Percentiles rank a stretch among this genome's conserved stretches.
phyloP scores from a whole-genome alignment of 805 yeast species.

The Saturnispora silvae region DNA sequence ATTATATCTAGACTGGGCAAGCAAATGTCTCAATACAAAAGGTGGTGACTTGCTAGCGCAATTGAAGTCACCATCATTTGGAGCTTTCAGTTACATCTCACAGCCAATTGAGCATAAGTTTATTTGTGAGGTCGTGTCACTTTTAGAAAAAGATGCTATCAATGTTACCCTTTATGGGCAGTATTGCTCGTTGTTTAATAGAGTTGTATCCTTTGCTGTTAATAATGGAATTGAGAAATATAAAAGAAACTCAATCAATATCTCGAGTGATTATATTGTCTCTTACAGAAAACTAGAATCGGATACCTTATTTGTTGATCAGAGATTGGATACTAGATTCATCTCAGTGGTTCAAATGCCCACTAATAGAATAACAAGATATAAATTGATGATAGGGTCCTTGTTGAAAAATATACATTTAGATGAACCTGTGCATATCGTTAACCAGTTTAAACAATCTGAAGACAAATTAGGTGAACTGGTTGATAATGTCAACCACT shows the following conservation, averaged over 20 bases:
- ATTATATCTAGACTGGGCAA: constrained; percentile 17
- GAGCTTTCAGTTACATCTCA: constrained; percentile 14
- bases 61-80: constrained; percentile 19
- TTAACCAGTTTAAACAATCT: constrained; percentile 18
- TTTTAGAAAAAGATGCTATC: constrained; percentile 15
- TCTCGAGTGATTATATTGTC: constrained; percentile 22
- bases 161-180: constrained; percentile 19
- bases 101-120: constrained; percentile 14
- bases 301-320: constrained; percentile 26
- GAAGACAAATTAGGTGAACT: constrained; percentile 16
- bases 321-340: constrained; percentile 40
- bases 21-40: constrained; percentile 9
- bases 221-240: constrained; percentile 19
- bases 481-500: constrained; percentile 18
- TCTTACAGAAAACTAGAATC: constrained; percentile 12
- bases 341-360: constrained; percentile 46
- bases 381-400: constrained; percentile 39
- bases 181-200: constrained; percentile 20
- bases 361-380: constrained; percentile 37
- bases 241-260: constrained; percentile 15
- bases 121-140: constrained; percentile 13
- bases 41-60: constrained; percentile 6
- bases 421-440: constrained; percentile 15
- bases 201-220: constrained; percentile 16
- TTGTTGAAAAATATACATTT: constrained; percentile 22